Percentiles rank a stretch among this genome's conserved stretches.
Conservation (phyloP, 2,329 filamentous ascomycete species). For the Phialophora verrucosa region DNA sequence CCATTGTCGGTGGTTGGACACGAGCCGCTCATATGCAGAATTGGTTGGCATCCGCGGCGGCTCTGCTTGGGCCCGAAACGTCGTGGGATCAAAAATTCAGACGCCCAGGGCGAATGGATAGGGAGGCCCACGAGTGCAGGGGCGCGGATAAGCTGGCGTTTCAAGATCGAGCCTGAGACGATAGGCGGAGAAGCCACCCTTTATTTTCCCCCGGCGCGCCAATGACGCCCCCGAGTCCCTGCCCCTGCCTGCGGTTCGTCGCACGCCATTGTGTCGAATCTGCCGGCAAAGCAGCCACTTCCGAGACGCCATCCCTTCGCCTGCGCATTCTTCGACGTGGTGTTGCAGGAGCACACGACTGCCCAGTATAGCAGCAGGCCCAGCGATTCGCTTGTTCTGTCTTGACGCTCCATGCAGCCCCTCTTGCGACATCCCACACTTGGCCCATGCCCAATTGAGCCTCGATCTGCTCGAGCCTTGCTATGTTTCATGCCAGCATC, state of each 20-base stretch:
- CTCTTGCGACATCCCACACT: slow-evolving; percentile 23
- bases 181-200: slow-evolving; percentile 17
- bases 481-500: slow-evolving; percentile 21
- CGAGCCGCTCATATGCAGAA: background rate
- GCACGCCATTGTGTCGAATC: slow-evolving; percentile 25
- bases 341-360: background rate
- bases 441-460: background rate
- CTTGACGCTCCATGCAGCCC: slow-evolving; percentile 9
- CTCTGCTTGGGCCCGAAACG: slow-evolving; percentile 5
- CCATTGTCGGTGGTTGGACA: slow-evolving; percentile 11
- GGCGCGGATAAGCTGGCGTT: background rate
- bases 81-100: background rate
- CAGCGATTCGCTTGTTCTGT: slow-evolving; percentile 21
- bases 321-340: background rate
- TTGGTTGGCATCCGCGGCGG: background rate
- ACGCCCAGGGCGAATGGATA: slow-evolving; percentile 15
- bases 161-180: slow-evolving; percentile 16
- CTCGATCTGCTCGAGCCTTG: slow-evolving; percentile 10
- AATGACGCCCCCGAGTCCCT: background rate
- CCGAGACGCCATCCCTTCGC: slow-evolving; percentile 9
- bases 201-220: background rate
- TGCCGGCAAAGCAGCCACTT: slow-evolving; percentile 6
- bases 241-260: slow-evolving; percentile 17
- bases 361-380: slow-evolving; percentile 1
- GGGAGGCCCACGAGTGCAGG: background rate